Evolutionary conservation across 192 early-diverging fungal genomes (phyloP).

Genomic region (Linnemannia hyalina): DNA sequence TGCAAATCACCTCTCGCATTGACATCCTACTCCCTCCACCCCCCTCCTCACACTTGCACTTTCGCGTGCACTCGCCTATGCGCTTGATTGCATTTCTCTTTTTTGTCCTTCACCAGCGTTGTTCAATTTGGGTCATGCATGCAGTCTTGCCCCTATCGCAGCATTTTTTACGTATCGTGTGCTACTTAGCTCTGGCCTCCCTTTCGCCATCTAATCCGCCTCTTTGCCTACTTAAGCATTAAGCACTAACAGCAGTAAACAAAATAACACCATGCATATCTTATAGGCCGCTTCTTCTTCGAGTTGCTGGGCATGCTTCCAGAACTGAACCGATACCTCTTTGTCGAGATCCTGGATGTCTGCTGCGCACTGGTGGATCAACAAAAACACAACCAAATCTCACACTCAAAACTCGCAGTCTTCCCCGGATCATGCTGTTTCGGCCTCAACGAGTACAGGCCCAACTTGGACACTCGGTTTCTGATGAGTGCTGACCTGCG

Average conservation of each 20-base stretch:
- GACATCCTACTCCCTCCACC: too few relatives aligned
- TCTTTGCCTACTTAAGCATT: not conserved
- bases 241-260: not conserved
- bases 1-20: too few relatives aligned
- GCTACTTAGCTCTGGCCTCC: too few relatives aligned
- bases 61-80: too few relatives aligned
- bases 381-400: constrained; percentile 37
- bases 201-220: not conserved
- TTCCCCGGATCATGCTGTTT: constrained; percentile 48
- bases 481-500: constrained; percentile 36
- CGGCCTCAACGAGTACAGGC: constrained; percentile 38
- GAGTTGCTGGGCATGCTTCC: constrained; percentile 51
- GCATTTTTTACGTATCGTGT: too few relatives aligned
- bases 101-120: too few relatives aligned
- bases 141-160: too few relatives aligned
- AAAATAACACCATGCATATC: not conserved
- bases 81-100: too few relatives aligned
- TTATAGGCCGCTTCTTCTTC: constrained; percentile 50
- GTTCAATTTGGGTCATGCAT: too few relatives aligned
- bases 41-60: too few relatives aligned
- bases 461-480: constrained; percentile 46
- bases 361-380: constrained; percentile 50
- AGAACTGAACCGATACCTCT: constrained; percentile 45
- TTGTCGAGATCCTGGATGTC: constrained; percentile 53
- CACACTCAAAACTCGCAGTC: constrained; percentile 46